These are phyloP conservation scores for Diplogelasinospora grovesii DNA, from an alignment of 495 filamentous ascomycete genomes.

Conservation along the genomic window DNA sequence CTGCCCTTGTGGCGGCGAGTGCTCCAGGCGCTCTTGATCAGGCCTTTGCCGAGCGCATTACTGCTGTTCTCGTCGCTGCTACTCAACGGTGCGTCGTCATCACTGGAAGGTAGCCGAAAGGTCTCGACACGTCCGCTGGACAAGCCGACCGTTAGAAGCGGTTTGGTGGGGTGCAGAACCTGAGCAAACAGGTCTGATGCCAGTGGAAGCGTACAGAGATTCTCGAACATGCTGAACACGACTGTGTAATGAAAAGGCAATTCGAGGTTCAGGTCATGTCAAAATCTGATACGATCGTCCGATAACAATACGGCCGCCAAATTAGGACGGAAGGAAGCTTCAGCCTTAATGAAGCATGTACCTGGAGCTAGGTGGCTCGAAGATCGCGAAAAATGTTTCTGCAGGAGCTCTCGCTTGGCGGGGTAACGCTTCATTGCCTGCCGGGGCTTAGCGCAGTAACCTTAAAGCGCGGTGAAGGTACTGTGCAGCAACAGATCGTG, in stretches of 20 bases:
- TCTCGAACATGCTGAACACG: conserved; percentile 61
- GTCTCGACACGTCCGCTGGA: conserved; percentile 80
- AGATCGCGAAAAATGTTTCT: no score
- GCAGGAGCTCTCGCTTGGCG: no score
- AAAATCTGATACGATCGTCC: neutral
- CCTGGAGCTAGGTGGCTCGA: no score
- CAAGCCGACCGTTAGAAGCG: conserved; percentile 79
- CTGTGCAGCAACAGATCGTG: no score
- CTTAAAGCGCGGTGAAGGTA: no score
- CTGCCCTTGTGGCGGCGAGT: conserved; percentile 89
- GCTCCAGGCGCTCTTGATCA: conserved; percentile 79
- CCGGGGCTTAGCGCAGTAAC: no score
- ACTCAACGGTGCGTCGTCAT: conserved; percentile 31
- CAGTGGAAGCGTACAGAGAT: conserved; percentile 81
- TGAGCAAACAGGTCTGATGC: conserved; percentile 83
- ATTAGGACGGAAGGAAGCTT: no score
- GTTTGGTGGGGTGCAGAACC: conserved; percentile 73
- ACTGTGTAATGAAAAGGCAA: neutral
- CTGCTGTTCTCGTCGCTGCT: conserved; percentile 32
- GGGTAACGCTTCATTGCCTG: no score
- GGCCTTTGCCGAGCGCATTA: conserved; percentile 56
- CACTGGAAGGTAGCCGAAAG: conserved; percentile 63
- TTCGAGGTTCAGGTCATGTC: neutral
- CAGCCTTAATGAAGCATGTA: no score
- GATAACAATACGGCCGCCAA: no score